Evolutionary conservation across 768 basidiomycete genomes (phyloP).

Genomic region (Kwoniella dejecticola): DNA sequence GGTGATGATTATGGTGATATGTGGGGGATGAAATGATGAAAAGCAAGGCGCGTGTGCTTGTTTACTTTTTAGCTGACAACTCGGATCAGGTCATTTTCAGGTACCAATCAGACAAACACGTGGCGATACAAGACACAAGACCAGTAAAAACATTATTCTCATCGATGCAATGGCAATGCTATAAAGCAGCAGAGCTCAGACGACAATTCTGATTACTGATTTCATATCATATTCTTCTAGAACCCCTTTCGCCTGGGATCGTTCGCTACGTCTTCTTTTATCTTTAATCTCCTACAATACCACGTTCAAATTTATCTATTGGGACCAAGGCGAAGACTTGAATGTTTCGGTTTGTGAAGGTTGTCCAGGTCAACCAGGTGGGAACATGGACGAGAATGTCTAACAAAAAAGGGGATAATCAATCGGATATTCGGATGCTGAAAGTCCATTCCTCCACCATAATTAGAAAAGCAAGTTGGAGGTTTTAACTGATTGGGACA

Average conservation of each 20-base stretch:
- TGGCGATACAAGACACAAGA: neutral
- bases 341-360: neutral
- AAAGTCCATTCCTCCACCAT: neutral
- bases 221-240: slow-evolving; percentile 7
- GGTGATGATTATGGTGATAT: neutral
- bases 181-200: too few species aligned
- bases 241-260: slow-evolving; percentile 2
- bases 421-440: neutral
- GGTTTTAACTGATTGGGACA: neutral
- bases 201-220: slow-evolving; percentile 5
- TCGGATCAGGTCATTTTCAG: too few species aligned
- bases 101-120: too few species aligned
- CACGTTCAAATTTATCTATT: neutral
- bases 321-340: neutral
- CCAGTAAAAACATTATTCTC: neutral
- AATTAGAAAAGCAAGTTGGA: neutral
- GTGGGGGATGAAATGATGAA: neutral
- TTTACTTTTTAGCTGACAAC: slow-evolving; percentile 3
- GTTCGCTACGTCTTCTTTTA: neutral
- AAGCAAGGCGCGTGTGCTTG: slow-evolving; percentile 9
- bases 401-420: slow-evolving; percentile 6
- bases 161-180: neutral
- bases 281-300: slow-evolving; percentile 1
- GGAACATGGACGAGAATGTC: neutral
- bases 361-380: slow-evolving; percentile 1